A percentile compares a stretch with the other conserved stretches of the same genome.
These are phyloP conservation scores for Apophysomyces ossiformis DNA, from an alignment of 371 early-diverging fungal species.

Conservation along the genomic window DNA sequence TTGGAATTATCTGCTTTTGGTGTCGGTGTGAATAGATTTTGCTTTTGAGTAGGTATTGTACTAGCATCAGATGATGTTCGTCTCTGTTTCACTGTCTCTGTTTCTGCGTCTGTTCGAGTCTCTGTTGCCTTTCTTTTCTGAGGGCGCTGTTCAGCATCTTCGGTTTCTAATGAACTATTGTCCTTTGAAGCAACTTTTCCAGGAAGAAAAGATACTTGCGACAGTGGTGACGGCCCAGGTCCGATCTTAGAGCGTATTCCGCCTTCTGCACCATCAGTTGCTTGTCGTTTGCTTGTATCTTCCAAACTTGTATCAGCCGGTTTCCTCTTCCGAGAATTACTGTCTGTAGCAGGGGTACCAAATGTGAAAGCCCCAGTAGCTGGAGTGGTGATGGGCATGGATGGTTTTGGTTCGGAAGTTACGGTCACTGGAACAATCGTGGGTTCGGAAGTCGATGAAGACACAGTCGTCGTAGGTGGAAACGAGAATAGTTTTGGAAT, in stretches of 20 bases:
- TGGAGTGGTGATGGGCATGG: neutral
- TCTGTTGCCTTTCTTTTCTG: neutral
- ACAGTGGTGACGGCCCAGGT: conserved; percentile 1
- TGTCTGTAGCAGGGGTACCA: neutral
- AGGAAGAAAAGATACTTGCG: neutral
- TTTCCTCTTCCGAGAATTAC: neutral
- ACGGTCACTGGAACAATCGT: neutral
- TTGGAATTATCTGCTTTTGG: too few relatives aligned
- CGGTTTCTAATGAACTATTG: neutral
- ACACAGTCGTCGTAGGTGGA: neutral
- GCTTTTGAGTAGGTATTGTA: neutral
- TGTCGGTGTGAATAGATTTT: neutral
- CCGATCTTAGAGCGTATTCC: neutral
- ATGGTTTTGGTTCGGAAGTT: neutral
- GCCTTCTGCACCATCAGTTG: neutral
- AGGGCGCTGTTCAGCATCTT: neutral
- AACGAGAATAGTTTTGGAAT: neutral
- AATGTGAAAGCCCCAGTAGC: neutral
- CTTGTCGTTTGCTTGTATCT: neutral
- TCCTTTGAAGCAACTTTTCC: neutral
- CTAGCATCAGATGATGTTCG: neutral
- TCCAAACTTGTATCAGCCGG: neutral
- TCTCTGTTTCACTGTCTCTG: neutral
- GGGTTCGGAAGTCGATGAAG: neutral
- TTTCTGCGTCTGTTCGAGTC: neutral